Conservation (phyloP, 2,329 filamentous ascomycete genomes). For the Fonsecaea nubica region DNA sequence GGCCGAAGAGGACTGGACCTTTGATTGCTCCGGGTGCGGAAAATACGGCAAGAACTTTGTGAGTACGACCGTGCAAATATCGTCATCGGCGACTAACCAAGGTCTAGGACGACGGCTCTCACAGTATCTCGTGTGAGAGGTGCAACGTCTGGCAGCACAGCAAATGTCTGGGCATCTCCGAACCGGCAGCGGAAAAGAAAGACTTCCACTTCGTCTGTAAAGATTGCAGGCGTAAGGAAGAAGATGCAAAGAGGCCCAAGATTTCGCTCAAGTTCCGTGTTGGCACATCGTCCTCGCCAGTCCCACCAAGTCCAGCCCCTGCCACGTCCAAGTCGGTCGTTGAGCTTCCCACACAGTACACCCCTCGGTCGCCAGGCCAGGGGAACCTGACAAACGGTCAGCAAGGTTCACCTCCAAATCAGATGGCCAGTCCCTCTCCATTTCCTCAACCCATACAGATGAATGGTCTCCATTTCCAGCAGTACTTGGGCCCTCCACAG, state of each 20-base stretch:
- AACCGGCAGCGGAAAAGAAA: conserved; percentile 78
- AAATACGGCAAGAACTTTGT: conserved; percentile 81
- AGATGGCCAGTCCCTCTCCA: conserved; percentile 16
- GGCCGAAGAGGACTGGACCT: conserved; percentile 85
- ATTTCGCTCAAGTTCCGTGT: conserved; percentile 66
- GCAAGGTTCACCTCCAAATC: conserved; percentile 33
- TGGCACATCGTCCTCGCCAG: conserved; percentile 44
- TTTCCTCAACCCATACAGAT: conserved; percentile 12
- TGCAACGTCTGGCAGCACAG: conserved; percentile 98
- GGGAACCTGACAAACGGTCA: conserved; percentile 36
- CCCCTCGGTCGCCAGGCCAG: conserved; percentile 14
- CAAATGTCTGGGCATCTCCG: conserved; percentile 81
- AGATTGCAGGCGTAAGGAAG: conserved; percentile 73
- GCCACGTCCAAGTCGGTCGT: conserved; percentile 24
- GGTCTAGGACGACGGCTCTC: conserved; percentile 80
- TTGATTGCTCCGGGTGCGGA: conserved; percentile 88
- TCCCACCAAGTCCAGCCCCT: conserved; percentile 33
- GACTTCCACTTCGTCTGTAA: conserved; percentile 88
- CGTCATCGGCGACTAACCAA: conserved; percentile 38
- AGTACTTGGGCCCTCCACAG: conserved; percentile 28
- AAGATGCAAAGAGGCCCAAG: conserved; percentile 67
- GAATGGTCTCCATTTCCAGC: conserved; percentile 40
- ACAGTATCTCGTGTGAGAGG: conserved; percentile 90
- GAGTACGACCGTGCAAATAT: conserved; percentile 40
- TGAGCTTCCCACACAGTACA: conserved; percentile 24